Evolutionary conservation across 805 yeast species (phyloP), one percentile per base, ranked within the genome.

Genomic region (Candida palmyrensis): DNA sequence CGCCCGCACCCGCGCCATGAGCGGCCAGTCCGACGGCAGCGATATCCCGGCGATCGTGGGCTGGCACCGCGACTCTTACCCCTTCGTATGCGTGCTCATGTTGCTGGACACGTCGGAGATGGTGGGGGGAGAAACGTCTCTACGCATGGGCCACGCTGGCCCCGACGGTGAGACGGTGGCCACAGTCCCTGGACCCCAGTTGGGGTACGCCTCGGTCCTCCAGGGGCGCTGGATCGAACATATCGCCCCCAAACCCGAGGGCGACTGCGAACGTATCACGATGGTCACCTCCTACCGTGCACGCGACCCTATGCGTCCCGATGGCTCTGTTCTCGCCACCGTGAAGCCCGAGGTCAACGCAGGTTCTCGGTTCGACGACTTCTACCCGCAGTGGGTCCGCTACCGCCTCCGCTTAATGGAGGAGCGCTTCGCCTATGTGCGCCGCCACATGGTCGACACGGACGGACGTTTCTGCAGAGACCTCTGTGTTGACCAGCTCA

Each of bases 51-150:
- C 77, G 15, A 65, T 75, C 27, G 79, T 75, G 22, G 73, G 75
- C 19, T 77, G 83, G 83, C 82, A 77, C 57, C 51, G 59, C 34
- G 83, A 77, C 48, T 67, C 77, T n/a, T 75, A 74, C 36, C 82
- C 81, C 11, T 75, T 74, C 48, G 82, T 76, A 13, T 77, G 81
- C 53, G 82, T 77, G 11, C 59, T 76, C 39, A 77, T 77, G 83
- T 48, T 77, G 28, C 68, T 76, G 19, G 81, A 76, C 46, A 77
- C 82, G 6, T 42, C 68, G 2, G 53, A 62, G 28, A 75, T 76
- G 81, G 57, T 70, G 49, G 82, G 82, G 18, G 82, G 82, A 30
- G 82, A 75, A 48, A 75, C 81, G 2, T 61, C 71, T 18, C 59
- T 75, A 40, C 62, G 71, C 40, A 71, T 62, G 51, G 75, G 74